These are phyloP conservation scores for Sugiyamaella smithiae DNA, from an alignment of 805 yeast genomes.

Conservation along the genomic window DNA sequence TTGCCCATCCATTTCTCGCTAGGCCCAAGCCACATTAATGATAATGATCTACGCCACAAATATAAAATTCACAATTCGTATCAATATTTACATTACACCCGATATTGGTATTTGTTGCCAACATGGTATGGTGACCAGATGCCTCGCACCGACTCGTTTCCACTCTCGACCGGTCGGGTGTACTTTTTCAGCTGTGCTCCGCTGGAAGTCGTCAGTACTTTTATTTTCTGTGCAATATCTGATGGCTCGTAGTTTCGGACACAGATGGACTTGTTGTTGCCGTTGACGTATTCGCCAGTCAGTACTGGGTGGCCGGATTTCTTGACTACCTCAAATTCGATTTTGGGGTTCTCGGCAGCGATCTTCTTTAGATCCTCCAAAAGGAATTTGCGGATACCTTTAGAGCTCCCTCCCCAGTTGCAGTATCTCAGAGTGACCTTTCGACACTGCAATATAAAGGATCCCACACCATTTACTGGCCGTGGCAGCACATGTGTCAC, in stretches of 20 bases:
- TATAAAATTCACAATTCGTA: no score
- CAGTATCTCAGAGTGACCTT: slow-evolving; percentile 76
- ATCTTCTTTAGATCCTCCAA: slow-evolving; percentile 49
- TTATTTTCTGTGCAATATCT: slow-evolving; percentile 62
- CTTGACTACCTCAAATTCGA: slow-evolving; percentile 67
- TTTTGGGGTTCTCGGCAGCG: slow-evolving; percentile 59
- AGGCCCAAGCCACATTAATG: no score
- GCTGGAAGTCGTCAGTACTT: slow-evolving; percentile 60
- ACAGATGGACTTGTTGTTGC: slow-evolving; percentile 59
- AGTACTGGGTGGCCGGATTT: slow-evolving; percentile 82
- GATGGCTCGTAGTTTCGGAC: slow-evolving; percentile 66
- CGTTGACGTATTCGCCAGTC: slow-evolving; percentile 53
- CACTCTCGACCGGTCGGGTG: slow-evolving; percentile 76
- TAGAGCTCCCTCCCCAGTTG: slow-evolving; percentile 94
- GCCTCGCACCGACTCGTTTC: slow-evolving; percentile 86
- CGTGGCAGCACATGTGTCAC: slow-evolving; percentile 17
- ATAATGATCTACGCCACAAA: no score
- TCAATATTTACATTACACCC: no score
- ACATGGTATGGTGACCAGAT: slow-evolving; percentile 96
- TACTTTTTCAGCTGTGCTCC: slow-evolving; percentile 60
- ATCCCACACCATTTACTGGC: slow-evolving; percentile 35
- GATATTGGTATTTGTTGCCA: slow-evolving; percentile 48
- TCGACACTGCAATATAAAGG: slow-evolving; percentile 51
- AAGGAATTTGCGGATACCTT: slow-evolving; percentile 74
- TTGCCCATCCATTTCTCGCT: slow-evolving; percentile 58